Conservation (phyloP, 495 filamentous ascomycete genomes). For the Podospora pseudocomata region DNA sequence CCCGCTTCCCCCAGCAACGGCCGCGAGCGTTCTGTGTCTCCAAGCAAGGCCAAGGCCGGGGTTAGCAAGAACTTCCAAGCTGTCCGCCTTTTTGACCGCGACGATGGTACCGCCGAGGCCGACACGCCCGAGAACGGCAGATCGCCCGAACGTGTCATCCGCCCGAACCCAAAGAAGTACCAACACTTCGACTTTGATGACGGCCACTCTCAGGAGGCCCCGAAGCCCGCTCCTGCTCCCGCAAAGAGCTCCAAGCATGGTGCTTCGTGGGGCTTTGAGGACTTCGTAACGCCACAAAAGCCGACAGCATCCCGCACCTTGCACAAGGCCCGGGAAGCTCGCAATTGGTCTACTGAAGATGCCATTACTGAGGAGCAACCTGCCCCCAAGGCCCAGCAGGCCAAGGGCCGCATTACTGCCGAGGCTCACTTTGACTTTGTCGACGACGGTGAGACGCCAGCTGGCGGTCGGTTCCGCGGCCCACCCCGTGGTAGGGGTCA, state of each 20-base stretch:
- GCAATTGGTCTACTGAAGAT: slow-evolving; percentile 70
- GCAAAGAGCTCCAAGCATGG: slow-evolving; percentile 55
- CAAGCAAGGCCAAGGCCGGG: slow-evolving; percentile 56
- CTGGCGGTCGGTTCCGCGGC: slow-evolving; percentile 44
- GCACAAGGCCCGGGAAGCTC: slow-evolving; percentile 49
- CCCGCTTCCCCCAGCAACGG: slow-evolving; percentile 48
- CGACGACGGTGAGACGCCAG: slow-evolving; percentile 24
- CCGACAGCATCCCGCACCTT: slow-evolving; percentile 41
- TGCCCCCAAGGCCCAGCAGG: slow-evolving; percentile 48
- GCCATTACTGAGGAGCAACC: slow-evolving; percentile 59
- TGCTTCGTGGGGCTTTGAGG: slow-evolving; percentile 79
- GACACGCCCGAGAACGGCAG: slow-evolving; percentile 36
- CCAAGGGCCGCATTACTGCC: slow-evolving; percentile 72
- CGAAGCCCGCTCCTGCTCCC: slow-evolving; percentile 27
- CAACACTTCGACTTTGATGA: slow-evolving; percentile 83
- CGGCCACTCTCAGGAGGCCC: slow-evolving; percentile 45
- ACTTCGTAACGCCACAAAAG: slow-evolving; percentile 80
- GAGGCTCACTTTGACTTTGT: slow-evolving; percentile 65
- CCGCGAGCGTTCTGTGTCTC: slow-evolving; percentile 40
- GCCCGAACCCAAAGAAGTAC: slow-evolving; percentile 68
- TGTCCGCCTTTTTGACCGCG: slow-evolving; percentile 65
- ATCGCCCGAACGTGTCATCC: slow-evolving; percentile 49
- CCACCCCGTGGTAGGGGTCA: slow-evolving; percentile 45
- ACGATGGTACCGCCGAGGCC: slow-evolving; percentile 43
- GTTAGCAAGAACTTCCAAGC: slow-evolving; percentile 66